Base-by-base conservation (phyloP, 2,329 filamentous ascomycete species). In the Magnaporthiopsis poae region DNA sequence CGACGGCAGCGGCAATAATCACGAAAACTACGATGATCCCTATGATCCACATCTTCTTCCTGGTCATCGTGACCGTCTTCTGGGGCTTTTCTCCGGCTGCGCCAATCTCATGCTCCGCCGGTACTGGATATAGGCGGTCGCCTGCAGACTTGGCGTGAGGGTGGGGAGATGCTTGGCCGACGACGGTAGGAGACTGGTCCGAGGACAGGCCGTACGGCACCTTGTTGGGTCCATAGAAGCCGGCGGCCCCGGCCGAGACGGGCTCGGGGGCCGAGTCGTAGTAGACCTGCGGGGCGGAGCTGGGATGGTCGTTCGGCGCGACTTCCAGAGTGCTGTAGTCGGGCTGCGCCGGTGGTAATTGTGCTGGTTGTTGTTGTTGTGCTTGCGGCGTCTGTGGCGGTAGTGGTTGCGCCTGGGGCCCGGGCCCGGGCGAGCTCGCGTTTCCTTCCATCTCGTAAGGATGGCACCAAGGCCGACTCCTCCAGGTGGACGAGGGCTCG, bases 1-100 rank as follows among this genome's bases (percentile, higher is more conserved):
- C 63, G 31, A 64, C 63, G 7, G 52, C 52, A 13, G 63, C 63
- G 46, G 33, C 63, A 33, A 64, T 18, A 21, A 64, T 36, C n/a
- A 59, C 13, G 4, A 64, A 29, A 25, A 35, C 12, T 11, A 64
- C 13, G 2, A 64, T 59, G 7, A 1, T 46, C 3, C 27, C 27
- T 25, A 64, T 64, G 1, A 64, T 56, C 15, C 39, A 52, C 46
- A 27, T 64, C 29, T 33, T 64, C 27, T 39, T 64, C 63, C 31
- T 64, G 27, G 25, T 64, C 18, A 52, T 39, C 63, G 46, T 25
- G 3, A 11, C 31, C 36, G 27, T 33, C 63, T 64, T 64, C n/a
- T 63, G 46, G 18, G 35, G 9, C 62, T 63, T 18, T 27, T 63
- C 62, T 15, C 7, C 35, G n/a, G 62, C 35, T 4, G 46, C n/a